phyloP scores from a whole-genome alignment of 768 basidiomycete species.

The Lactifluus volemus region DNA sequence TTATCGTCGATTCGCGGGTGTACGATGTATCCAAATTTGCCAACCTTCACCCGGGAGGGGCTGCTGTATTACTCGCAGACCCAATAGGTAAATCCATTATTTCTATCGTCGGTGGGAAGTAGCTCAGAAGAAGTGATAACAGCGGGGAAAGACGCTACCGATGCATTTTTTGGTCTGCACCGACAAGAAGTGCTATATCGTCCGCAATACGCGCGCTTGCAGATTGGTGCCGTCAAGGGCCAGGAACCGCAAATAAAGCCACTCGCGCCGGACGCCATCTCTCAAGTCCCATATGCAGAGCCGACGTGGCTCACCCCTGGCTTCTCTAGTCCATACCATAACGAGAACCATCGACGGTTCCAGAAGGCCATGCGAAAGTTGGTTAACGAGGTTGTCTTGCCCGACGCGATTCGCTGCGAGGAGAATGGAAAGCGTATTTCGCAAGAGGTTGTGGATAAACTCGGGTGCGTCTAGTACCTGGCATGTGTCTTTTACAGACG shows the following conservation, averaged over 20 bases:
- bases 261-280: conserved; percentile 52
- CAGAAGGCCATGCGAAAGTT: conserved; percentile 71
- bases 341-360: conserved; percentile 61
- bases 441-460: conserved; percentile 75
- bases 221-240: conserved; percentile 54
- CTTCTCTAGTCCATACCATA: conserved; percentile 72
- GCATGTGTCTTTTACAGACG: neutral
- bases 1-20: conserved; percentile 72
- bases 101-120: neutral
- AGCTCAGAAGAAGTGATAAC: neutral
- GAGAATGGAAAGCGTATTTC: conserved; percentile 82
- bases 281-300: conserved; percentile 77
- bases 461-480: conserved; percentile 46
- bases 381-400: conserved; percentile 61
- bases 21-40: conserved; percentile 78
- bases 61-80: conserved; percentile 59
- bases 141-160: conserved; percentile 71
- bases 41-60: conserved; percentile 79
- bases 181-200: conserved; percentile 69
- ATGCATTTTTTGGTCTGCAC: conserved; percentile 80
- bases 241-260: conserved; percentile 48
- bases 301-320: conserved; percentile 69
- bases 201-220: conserved; percentile 64
- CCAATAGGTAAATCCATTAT: conserved; percentile 41
- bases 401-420: conserved; percentile 73